These are phyloP conservation scores for Phragmites australis DNA, from an alignment of 176 grass and related monocot species.

Conservation along the genomic window DNA sequence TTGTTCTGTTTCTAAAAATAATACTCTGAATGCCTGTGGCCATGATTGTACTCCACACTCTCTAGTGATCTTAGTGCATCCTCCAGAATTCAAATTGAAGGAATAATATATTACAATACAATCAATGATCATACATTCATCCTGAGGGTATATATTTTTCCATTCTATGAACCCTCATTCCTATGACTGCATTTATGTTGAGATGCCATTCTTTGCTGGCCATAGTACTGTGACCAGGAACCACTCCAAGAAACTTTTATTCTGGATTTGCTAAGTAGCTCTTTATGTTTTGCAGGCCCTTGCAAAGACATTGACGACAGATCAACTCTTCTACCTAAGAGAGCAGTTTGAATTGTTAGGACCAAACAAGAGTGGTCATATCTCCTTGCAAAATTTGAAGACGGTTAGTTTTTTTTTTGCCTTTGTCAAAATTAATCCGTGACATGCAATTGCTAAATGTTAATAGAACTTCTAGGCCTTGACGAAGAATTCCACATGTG, in stretches of 20 bases:
- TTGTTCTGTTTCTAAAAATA: not conserved
- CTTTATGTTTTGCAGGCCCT: conserved; percentile 57
- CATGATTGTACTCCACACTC: not conserved
- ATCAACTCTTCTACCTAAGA: conserved; percentile 66
- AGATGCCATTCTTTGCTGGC: conserved; percentile 12
- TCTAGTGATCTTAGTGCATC: conserved; percentile 4
- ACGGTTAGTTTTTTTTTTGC: conserved; percentile 40
- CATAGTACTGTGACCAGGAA: not conserved
- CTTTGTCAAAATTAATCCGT: not conserved
- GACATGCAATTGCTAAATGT: conserved; percentile 7
- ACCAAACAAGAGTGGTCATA: conserved; percentile 60
- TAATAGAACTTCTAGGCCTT: conserved; percentile 46
- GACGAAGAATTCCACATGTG: conserved; percentile 54
- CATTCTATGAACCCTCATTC: not conserved
- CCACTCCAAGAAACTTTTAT: not conserved
- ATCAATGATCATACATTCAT: conserved; percentile 16
- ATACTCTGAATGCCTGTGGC: not conserved
- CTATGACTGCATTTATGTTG: conserved; percentile 4
- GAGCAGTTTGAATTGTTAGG: conserved; percentile 61
- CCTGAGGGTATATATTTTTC: not conserved
- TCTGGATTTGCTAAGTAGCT: conserved; percentile 8
- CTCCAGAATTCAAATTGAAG: not conserved
- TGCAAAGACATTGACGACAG: conserved; percentile 62
- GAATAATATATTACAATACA: not conserved
- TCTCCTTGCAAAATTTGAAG: conserved; percentile 70